These are phyloP conservation scores for Fraxinus nigra DNA, from an alignment of 305 asterid species.

Conservation along the genomic window DNA sequence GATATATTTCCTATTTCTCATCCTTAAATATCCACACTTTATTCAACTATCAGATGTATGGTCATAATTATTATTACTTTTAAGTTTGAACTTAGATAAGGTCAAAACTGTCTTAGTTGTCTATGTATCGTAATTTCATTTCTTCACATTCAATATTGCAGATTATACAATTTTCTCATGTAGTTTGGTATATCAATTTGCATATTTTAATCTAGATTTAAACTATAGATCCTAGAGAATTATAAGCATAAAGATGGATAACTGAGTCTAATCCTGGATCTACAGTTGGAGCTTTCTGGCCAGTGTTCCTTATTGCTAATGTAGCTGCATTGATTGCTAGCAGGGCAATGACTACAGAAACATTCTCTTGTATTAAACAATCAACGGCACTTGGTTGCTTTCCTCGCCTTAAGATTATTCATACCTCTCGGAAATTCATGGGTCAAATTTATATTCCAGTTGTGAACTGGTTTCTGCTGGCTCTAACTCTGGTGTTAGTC, in stretches of 20 bases:
- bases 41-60: background rate
- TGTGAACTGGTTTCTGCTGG: conserved; percentile 96
- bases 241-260: background rate
- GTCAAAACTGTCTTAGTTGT: conserved; percentile 22
- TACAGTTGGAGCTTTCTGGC: conserved; percentile 98
- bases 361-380: conserved; percentile 94
- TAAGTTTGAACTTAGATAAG: conserved; percentile 11
- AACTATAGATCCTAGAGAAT: background rate
- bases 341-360: conserved; percentile 97
- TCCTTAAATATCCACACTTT: conserved; percentile 6
- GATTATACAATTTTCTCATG: conserved; percentile 11
- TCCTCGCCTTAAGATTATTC: conserved; percentile 95
- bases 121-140: background rate
- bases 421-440: conserved; percentile 95
- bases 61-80: background rate
- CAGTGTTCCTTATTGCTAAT: conserved; percentile 85
- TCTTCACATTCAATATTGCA: conserved; percentile 7
- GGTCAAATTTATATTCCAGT: conserved; percentile 97
- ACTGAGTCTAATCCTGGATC: conserved; percentile 9
- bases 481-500: conserved; percentile 74
- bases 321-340: conserved; percentile 98
- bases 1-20: conserved; percentile 25
- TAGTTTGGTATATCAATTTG: background rate
- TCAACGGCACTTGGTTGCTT: conserved; percentile 96
- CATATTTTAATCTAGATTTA: background rate